Conservation (phyloP, 148 eudicot genomes). For the Pouteria glomerata region DNA sequence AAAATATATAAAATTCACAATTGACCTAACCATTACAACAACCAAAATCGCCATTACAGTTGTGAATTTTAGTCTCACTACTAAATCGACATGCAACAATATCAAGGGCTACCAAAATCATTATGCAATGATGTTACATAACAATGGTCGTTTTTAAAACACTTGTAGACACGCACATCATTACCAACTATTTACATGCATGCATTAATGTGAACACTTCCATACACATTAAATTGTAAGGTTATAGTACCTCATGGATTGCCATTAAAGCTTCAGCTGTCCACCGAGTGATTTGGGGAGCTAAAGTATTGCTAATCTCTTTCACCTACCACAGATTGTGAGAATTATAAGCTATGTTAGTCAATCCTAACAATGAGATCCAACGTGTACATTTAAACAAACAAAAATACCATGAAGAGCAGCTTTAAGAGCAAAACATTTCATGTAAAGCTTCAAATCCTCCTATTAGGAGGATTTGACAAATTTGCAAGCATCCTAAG, state of each 20-base stretch:
- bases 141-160: too few species aligned
- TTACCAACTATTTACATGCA: background rate
- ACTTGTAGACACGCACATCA: background rate
- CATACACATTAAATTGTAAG: background rate
- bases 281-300: conserved; percentile 53
- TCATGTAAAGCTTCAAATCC: background rate
- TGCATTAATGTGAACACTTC: background rate
- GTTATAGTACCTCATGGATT: conserved; percentile 56
- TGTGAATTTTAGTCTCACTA: too few species aligned
- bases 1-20: too few species aligned
- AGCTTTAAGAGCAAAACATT: background rate
- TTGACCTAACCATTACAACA: too few species aligned
- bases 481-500: background rate
- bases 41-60: too few species aligned
- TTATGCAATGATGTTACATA: too few species aligned
- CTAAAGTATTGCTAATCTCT: conserved; percentile 35
- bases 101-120: too few species aligned
- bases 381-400: background rate
- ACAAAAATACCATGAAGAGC: background rate
- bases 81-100: too few species aligned
- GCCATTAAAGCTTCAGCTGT: conserved; percentile 69
- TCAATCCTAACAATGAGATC: background rate
- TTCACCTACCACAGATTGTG: conserved; percentile 36
- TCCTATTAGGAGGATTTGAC: background rate
- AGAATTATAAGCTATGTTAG: background rate